Evolutionary conservation across 495 filamentous ascomycete species (phyloP).

Genomic region (Pseudoneurospora amorphoporcata): DNA sequence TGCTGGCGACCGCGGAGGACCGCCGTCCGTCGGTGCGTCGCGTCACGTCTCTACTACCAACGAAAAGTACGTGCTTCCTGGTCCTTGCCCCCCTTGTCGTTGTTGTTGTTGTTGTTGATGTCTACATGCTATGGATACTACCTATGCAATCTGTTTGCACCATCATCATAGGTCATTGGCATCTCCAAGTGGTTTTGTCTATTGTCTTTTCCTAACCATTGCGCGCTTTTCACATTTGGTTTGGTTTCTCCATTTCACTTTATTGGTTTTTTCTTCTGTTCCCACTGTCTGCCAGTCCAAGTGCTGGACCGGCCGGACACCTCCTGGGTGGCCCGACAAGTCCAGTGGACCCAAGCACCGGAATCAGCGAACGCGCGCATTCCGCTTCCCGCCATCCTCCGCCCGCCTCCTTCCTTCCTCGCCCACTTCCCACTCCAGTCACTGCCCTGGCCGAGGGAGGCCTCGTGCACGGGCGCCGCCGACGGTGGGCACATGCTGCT

Average conservation of each 20-base stretch:
- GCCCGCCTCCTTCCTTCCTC: background rate
- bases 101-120: background rate
- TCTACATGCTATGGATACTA: too few species aligned
- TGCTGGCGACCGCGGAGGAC: slow-evolving; percentile 33
- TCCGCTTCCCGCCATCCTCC: background rate
- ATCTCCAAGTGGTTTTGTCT: background rate
- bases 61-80: slow-evolving; percentile 35
- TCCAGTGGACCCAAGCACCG: background rate
- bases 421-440: background rate
- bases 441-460: slow-evolving; percentile 1
- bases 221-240: background rate
- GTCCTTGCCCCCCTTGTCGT: slow-evolving; percentile 1
- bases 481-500: background rate
- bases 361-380: background rate
- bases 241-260: background rate
- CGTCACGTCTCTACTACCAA: slow-evolving; percentile 31
- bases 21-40: slow-evolving; percentile 29
- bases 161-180: background rate
- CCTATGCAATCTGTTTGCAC: slow-evolving; percentile 7
- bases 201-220: slow-evolving; percentile 1
- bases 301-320: background rate
- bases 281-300: background rate
- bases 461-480: slow-evolving; percentile 7
- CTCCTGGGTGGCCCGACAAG: background rate
- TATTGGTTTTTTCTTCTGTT: background rate